Evolutionary conservation across 495 filamentous ascomycete genomes (phyloP).

Genomic region (Lasiosphaeriaceae sp.): DNA sequence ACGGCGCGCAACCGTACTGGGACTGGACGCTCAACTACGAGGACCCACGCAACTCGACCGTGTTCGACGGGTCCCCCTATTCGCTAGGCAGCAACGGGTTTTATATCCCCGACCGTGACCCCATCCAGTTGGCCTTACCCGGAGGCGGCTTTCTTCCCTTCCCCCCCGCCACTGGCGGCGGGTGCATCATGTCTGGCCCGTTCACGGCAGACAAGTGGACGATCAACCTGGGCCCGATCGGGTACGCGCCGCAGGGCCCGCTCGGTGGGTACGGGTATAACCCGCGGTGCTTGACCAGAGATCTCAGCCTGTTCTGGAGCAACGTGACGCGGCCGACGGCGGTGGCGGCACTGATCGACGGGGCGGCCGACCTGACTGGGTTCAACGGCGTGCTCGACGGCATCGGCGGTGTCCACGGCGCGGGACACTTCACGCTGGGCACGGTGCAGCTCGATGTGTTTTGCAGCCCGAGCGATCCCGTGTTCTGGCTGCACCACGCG

Average conservation of each 20-base stretch:
- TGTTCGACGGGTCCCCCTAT: conserved; percentile 20
- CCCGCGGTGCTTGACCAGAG: conserved; percentile 7
- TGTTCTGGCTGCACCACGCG: conserved; percentile 59
- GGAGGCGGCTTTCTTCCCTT: neutral
- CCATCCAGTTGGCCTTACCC: neutral
- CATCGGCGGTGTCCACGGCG: neutral
- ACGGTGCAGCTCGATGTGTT: conserved; percentile 14
- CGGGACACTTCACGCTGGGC: conserved; percentile 5
- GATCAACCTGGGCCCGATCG: conserved; percentile 52
- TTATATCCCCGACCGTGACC: neutral
- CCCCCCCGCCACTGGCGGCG: conserved; percentile 43
- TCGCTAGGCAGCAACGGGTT: conserved; percentile 29
- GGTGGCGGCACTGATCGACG: neutral
- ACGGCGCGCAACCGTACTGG: conserved; percentile 31
- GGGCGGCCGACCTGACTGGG: neutral
- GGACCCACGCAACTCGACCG: neutral
- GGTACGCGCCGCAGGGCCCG: neutral
- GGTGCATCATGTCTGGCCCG: conserved; percentile 6
- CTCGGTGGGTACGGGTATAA: conserved; percentile 2
- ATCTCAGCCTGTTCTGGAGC: neutral
- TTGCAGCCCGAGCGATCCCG: conserved; percentile 42
- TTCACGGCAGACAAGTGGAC: conserved; percentile 29
- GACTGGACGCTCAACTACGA: conserved; percentile 25
- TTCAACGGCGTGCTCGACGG: neutral
- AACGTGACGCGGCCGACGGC: neutral